phyloP scores from a whole-genome alignment of 371 early-diverging fungal species.

The Sporodiniella umbellata region DNA sequence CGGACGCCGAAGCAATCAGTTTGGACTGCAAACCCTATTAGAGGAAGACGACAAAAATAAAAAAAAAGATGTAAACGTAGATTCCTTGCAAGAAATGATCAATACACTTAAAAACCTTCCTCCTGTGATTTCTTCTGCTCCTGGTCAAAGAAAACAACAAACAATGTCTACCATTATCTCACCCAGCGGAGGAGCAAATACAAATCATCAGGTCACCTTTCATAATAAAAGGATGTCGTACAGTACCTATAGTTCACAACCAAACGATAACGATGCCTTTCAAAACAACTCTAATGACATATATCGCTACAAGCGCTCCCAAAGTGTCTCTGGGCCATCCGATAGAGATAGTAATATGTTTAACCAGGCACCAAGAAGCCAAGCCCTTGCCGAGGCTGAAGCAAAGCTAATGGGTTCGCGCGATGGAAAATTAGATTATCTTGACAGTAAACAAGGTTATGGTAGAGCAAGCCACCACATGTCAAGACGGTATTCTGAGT shows the following conservation, averaged over 20 bases:
- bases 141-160: slow-evolving; percentile 42
- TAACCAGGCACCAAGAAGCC: slow-evolving; percentile 15
- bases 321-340: slow-evolving; percentile 5
- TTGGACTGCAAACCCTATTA: slow-evolving; percentile 31
- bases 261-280: slow-evolving; percentile 4
- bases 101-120: slow-evolving; percentile 17
- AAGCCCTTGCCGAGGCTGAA: slow-evolving; percentile 35
- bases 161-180: slow-evolving; percentile 28
- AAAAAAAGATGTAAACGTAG: slow-evolving; percentile 15
- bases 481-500: slow-evolving; percentile 34
- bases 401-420: slow-evolving; percentile 34
- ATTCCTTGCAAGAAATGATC: slow-evolving; percentile 5
- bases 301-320: slow-evolving; percentile 16
- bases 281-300: slow-evolving; percentile 9
- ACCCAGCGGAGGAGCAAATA: slow-evolving; percentile 9
- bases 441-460: slow-evolving; percentile 1
- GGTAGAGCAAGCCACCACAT: slow-evolving; percentile 3
- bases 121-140: not conserved
- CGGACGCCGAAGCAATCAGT: slow-evolving; percentile 13
- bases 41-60: slow-evolving; percentile 24
- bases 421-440: slow-evolving; percentile 4
- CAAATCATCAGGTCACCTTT: slow-evolving; percentile 11
- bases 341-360: not conserved
- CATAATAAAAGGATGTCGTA: slow-evolving; percentile 22
- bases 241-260: slow-evolving; percentile 24